Base-by-base conservation (phyloP, 768 basidiomycete species). In the Naganishia randhawae region DNA sequence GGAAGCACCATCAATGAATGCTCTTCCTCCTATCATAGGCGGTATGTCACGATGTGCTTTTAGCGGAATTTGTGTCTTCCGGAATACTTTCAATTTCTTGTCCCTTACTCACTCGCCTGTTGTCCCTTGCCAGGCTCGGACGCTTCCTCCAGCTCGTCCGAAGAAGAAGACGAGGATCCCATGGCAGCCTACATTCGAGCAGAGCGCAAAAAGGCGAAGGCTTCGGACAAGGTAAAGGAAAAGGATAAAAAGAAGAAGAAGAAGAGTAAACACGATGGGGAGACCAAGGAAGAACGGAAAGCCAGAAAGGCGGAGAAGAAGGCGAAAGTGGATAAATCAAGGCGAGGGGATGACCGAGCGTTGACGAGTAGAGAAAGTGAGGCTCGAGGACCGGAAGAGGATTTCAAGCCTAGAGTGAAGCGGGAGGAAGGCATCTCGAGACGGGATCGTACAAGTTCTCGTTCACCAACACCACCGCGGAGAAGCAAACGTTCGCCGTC, bases 121-220 rank as follows among this genome's bases (percentile, higher is more conserved):
- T 41, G 65, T 63, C 50, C 54, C 33, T 67, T 35, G 22, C 53
- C 71, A 25, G 62, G 55, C 10, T 68, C 69, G 11, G 69, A 65
- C 62, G 63, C 65, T 19, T 66, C 65, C 0, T 68, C 71, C 17
- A 75, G 66, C 27, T 63, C 65, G 1, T 72, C 42, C 13, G 89
- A 84, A 39, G 85, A 82, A 25, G 85, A 67, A 19, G 76, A 78
- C 35, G 95, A 98, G 77, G 96, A 99, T 80, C 96, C 96, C 0
- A 98, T 99, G 96, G 86, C 88, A 32, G 94, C 93, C 70, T 98
- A 91, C 77, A 83, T 99, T 37, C 81, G 93, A 42, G 84, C 86
- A 0, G 85, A 94, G 77, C 74, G 75, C 53, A 74, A 73, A 50
- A 67, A 84, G 85, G 73, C 85, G 82, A 72, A 67, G 57, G 14